These are phyloP conservation scores for Jamesozyma piceae DNA, from an alignment of 805 yeast species.

Conservation along the genomic window DNA sequence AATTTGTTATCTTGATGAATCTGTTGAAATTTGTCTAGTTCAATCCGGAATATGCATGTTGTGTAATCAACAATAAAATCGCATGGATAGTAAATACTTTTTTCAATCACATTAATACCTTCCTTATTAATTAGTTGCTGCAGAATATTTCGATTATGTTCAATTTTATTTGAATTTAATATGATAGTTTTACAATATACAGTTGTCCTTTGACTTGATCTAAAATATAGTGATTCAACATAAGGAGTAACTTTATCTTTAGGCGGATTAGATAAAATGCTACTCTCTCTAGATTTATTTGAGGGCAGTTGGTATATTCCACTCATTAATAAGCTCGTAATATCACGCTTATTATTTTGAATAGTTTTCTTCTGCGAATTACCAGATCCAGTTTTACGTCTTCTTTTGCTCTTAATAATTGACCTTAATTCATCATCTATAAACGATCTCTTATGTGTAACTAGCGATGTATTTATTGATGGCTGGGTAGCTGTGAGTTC, in stretches of 20 bases:
- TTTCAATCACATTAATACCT: constrained; percentile 11
- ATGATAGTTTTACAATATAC: constrained; percentile 4
- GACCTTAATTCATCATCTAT: constrained; percentile 17
- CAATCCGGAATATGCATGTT: constrained; percentile 15
- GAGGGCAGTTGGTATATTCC: not conserved
- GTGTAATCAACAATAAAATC: constrained; percentile 15
- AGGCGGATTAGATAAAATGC: no score
- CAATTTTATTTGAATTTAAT: constrained; percentile 9
- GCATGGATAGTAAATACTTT: constrained; percentile 4
- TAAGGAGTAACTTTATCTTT: not conserved
- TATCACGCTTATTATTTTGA: not conserved
- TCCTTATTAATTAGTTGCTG: constrained; percentile 3
- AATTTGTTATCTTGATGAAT: constrained; percentile 2
- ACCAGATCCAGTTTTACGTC: not conserved
- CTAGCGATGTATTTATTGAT: constrained; percentile 10
- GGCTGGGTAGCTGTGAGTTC: not conserved
- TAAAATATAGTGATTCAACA: not conserved
- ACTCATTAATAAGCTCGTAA: not conserved
- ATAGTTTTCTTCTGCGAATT: not conserved
- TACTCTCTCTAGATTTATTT: not conserved
- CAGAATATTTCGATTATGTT: constrained; percentile 8
- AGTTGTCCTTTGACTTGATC: not conserved
- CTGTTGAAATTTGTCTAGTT: constrained; percentile 18
- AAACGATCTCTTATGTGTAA: constrained; percentile 19
- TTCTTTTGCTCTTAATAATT: constrained; percentile 7